A percentile compares a stretch with the other conserved stretches of the same genome.
Evolutionary conservation across 2,329 filamentous ascomycete species (phyloP).

Genomic region (Alternaria dauci): DNA sequence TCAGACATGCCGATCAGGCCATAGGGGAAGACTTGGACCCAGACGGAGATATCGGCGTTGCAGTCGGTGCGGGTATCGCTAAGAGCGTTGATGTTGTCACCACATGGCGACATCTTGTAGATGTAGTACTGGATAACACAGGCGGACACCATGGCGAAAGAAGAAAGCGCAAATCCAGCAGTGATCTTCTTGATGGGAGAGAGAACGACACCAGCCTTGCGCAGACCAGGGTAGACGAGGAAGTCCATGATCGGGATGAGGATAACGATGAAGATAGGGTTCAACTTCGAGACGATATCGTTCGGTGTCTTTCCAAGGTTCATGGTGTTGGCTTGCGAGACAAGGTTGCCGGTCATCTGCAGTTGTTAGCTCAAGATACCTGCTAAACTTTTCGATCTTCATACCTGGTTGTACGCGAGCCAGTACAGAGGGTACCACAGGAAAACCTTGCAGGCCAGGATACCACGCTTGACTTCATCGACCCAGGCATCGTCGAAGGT

Average conservation of each 20-base stretch:
- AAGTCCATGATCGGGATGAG: slow-evolving; percentile 68
- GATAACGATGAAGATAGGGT: slow-evolving; percentile 78
- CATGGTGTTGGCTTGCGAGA: slow-evolving; percentile 74
- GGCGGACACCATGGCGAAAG: slow-evolving; percentile 67
- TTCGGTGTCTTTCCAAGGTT: slow-evolving; percentile 75
- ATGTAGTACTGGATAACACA: slow-evolving; percentile 66
- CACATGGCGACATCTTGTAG: slow-evolving; percentile 43
- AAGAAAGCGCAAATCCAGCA: slow-evolving; percentile 71
- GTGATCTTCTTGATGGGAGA: slow-evolving; percentile 81
- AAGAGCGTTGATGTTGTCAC: slow-evolving; percentile 39
- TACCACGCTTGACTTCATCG: slow-evolving; percentile 74
- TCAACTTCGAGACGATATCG: slow-evolving; percentile 78
- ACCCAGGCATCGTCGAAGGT: slow-evolving; percentile 80
- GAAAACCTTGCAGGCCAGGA: slow-evolving; percentile 51
- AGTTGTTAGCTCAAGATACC: slow-evolving; percentile 50
- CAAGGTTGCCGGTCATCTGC: slow-evolving; percentile 71
- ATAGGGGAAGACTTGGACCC: slow-evolving; percentile 63
- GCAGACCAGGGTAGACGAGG: slow-evolving; percentile 73
- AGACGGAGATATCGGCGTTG: slow-evolving; percentile 61
- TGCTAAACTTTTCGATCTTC: background rate
- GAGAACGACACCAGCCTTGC: slow-evolving; percentile 70
- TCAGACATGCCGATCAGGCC: slow-evolving; percentile 66
- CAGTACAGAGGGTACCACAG: slow-evolving; percentile 66
- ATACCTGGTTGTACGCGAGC: slow-evolving; percentile 20
- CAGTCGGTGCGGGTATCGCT: slow-evolving; percentile 54